Evolutionary conservation across 169 alveolate genomes (phyloP), one percentile per base, ranked within the genome.

Genomic region (Eimeria nieschulzi): DNA sequence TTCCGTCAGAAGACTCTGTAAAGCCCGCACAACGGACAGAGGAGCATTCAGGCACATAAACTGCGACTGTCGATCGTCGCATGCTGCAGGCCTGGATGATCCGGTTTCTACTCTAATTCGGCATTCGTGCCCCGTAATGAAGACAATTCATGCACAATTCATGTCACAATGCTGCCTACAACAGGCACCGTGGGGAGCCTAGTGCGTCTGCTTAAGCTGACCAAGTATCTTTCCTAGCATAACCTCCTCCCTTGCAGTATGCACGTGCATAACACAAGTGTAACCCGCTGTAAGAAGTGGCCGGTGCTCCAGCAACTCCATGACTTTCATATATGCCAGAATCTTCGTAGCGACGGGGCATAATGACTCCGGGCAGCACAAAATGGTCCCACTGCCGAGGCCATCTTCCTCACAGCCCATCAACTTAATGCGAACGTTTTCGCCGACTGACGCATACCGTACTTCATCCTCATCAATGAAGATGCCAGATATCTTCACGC

Each of bases 211-310:
- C 66, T 33, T 33, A n/a, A 23, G 33, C 84, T 7, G n/a, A 87
- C 93, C 96, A 17, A 86, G 85, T 5, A 96, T 95, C 91, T 91
- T 94, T 46, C 72, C 80, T 39, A 95, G 87, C 54, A 84, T 82
- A 19, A 95, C 91, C 73, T 95, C 96, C 91, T 95, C 95, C 87
- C 92, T 82, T 66, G 97, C 73, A 93, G 98, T 71, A 96, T 97
- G 86, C 95, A 95, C 95, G 95, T 97, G 92, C 99, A 95, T 97
- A 91, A 61, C 97, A 95, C 94, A 99, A 95, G 94, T 94, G 92
- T 98, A 98, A n/a, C 99, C 99, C 9, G 98, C 96, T 12, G 99
- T 96, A 87, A 98, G 93, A 64, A 98, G 93, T 10, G 98, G 99
- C 71, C 98, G 95, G 90, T 97, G 98, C 76, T 97, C 99, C 55